Percentiles rank a stretch among this genome's conserved stretches.
Conservation (phyloP, 352 stramenopile species). For the Phytophthora cajani region DNA sequence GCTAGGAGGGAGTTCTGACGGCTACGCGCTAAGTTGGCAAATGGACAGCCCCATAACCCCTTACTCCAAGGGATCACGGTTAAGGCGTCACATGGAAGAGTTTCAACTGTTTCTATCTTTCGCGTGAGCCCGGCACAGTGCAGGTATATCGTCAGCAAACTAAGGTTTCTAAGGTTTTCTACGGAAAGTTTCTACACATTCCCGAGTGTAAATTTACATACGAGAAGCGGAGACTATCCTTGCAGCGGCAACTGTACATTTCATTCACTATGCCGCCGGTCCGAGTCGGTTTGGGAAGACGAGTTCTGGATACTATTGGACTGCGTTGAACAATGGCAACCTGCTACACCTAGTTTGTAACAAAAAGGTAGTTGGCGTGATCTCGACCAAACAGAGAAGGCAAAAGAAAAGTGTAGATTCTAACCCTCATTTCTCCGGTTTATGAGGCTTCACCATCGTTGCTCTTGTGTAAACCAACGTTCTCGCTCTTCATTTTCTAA, state of each 20-base stretch:
- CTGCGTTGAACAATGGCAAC: constrained; percentile 14
- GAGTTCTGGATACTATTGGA: constrained; percentile 17
- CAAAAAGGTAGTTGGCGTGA: neutral
- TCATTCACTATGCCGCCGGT: neutral
- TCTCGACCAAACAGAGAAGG: too few relatives aligned
- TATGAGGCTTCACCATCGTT: too few relatives aligned
- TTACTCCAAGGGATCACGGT: neutral
- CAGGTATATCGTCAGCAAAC: constrained; percentile 1
- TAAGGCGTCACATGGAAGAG: neutral
- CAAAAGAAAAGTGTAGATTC: too few relatives aligned
- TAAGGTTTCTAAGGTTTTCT: constrained; percentile 13
- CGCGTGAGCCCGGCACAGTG: constrained; percentile 13
- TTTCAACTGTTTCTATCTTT: constrained; percentile 24
- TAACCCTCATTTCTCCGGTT: too few relatives aligned
- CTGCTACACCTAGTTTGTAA: neutral
- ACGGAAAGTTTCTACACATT: constrained; percentile 14
- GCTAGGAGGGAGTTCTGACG: constrained; percentile 1
- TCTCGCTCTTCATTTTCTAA: neutral
- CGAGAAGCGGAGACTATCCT: neutral
- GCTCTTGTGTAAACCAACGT: too few relatives aligned
- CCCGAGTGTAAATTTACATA: neutral
- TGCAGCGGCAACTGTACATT: constrained; percentile 1
- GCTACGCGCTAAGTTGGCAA: constrained; percentile 23
- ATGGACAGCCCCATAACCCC: constrained; percentile 7
- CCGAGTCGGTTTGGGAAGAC: constrained; percentile 3